Percentiles rank a stretch among this genome's conserved stretches.
phyloP scores from a whole-genome alignment of 257 asterid genomes.

The Catharanthus roseus region DNA sequence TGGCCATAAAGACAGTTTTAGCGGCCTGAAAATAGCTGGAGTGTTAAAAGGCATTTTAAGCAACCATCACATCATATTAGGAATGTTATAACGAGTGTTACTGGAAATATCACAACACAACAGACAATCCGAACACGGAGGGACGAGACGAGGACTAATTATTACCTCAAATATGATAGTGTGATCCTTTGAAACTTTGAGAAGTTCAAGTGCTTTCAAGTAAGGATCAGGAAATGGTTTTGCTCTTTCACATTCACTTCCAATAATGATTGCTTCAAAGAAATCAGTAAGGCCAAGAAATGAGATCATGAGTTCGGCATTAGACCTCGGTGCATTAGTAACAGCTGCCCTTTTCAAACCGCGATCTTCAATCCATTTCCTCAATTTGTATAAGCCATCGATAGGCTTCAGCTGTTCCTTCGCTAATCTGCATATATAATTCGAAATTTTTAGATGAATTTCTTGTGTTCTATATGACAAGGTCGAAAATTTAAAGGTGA shows the following conservation, averaged over 20 bases:
- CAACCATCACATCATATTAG: too few relatives aligned
- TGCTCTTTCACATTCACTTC: conserved; percentile 77
- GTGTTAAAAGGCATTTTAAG: too few relatives aligned
- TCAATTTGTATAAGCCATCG: conserved; percentile 56
- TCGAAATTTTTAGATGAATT: background rate
- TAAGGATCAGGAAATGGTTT: conserved; percentile 92
- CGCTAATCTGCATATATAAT: conserved; percentile 45
- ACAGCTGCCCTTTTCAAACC: conserved; percentile 94
- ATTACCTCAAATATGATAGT: conserved; percentile 74
- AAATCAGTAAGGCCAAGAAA: conserved; percentile 78
- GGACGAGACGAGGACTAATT: background rate
- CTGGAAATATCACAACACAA: too few relatives aligned
- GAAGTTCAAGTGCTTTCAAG: conserved; percentile 80
- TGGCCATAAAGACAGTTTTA: too few relatives aligned
- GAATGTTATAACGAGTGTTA: too few relatives aligned
- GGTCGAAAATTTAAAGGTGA: background rate
- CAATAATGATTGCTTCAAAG: conserved; percentile 61
- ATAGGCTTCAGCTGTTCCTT: conserved; percentile 68
- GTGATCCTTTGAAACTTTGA: conserved; percentile 80
- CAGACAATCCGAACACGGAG: too few relatives aligned
- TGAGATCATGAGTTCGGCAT: conserved; percentile 82
- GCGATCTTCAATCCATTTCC: conserved; percentile 82
- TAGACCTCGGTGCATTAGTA: conserved; percentile 81
- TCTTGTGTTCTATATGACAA: background rate
- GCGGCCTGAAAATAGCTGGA: too few relatives aligned